Evolutionary conservation across 169 alveolate species (phyloP).

Genomic region (Plasmodium berghei): DNA sequence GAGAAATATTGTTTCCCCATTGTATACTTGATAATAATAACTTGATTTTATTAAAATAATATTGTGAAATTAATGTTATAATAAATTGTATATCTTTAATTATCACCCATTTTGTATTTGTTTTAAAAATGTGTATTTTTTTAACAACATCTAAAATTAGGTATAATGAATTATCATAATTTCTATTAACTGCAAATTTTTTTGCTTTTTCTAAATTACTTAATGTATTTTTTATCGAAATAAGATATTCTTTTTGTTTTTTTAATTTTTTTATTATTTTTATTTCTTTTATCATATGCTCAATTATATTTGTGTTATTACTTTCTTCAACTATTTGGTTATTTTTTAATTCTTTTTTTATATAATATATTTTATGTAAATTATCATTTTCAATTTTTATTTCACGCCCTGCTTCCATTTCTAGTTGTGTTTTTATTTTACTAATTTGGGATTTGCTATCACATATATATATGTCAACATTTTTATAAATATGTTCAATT

Average conservation of each 20-base stretch:
- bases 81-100: slow-evolving; percentile 46
- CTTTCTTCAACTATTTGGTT: slow-evolving; percentile 22
- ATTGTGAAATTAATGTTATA: slow-evolving; percentile 37
- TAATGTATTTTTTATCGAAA: slow-evolving; percentile 41
- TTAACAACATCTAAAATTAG: slow-evolving; percentile 44
- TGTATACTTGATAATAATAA: slow-evolving; percentile 51
- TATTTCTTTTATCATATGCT: slow-evolving; percentile 63
- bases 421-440: slow-evolving; percentile 20
- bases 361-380: slow-evolving; percentile 2
- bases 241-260: slow-evolving; percentile 56
- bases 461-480: slow-evolving; percentile 30
- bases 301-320: slow-evolving; percentile 10
- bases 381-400: slow-evolving; percentile 17
- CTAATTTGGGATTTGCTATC: slow-evolving; percentile 18
- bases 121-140: slow-evolving; percentile 41
- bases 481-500: slow-evolving; percentile 21
- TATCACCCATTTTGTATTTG: slow-evolving; percentile 33
- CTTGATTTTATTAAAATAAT: slow-evolving; percentile 28
- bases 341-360: slow-evolving; percentile 35
- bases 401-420: slow-evolving; percentile 17
- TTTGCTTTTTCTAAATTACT: slow-evolving; percentile 45
- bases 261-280: slow-evolving; percentile 38
- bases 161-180: slow-evolving; percentile 36
- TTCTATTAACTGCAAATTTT: slow-evolving; percentile 59
- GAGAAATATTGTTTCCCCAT: slow-evolving; percentile 66